Evolutionary conservation across 257 asterid species (phyloP).

Genomic region (Solanum microdontum): DNA sequence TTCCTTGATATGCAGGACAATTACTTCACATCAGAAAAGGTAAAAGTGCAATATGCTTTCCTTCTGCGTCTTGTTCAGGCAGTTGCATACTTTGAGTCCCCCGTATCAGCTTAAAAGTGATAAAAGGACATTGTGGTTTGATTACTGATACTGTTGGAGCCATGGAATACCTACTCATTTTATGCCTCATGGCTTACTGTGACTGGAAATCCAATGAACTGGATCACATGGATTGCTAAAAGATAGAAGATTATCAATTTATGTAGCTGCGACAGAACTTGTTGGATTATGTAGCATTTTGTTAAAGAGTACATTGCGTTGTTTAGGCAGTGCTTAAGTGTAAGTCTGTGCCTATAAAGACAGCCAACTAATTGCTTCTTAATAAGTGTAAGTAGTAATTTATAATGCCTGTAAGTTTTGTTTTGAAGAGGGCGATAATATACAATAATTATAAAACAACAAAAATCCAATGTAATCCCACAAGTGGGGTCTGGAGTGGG

Average conservation of each 20-base stretch:
- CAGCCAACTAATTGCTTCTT: not conserved
- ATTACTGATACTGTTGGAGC: not conserved
- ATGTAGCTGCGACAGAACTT: not conserved
- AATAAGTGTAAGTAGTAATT: not conserved
- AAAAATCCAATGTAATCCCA: not conserved
- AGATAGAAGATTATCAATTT: not conserved
- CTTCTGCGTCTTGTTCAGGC: not conserved
- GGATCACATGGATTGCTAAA: not conserved
- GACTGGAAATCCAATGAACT: not conserved
- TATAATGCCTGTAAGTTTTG: not conserved
- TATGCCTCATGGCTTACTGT: not conserved
- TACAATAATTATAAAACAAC: not conserved
- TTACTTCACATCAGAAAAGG: not conserved
- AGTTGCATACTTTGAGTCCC: not conserved
- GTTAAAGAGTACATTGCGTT: not conserved
- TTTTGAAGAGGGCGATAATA: not conserved
- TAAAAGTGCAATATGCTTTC: not conserved
- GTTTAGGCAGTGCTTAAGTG: not conserved
- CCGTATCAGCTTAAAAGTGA: not conserved
- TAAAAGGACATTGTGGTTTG: not conserved
- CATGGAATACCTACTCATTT: not conserved
- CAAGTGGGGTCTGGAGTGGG: not conserved
- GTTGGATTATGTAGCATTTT: not conserved
- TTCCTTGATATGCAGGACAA: conserved; percentile 6
- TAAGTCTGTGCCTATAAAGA: not conserved